phyloP scores from a whole-genome alignment of 176 grass and related monocot species.

The Ensete glaucum region DNA sequence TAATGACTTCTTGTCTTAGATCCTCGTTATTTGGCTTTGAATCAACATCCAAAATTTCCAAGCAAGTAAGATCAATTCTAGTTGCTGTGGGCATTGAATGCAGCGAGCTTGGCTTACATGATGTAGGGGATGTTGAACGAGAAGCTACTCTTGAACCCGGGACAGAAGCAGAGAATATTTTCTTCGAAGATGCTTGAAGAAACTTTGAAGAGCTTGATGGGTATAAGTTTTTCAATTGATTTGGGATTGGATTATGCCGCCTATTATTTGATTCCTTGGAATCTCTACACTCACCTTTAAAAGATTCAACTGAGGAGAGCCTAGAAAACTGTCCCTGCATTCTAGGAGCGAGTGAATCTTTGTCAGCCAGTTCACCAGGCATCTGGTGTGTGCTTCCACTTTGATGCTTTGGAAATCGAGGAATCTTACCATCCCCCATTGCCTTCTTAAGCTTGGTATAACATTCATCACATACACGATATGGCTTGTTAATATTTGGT shows the following conservation, averaged over 20 bases:
- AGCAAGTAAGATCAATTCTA: conserved; percentile 23
- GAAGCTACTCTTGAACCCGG: conserved; percentile 37
- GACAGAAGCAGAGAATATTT: conserved; percentile 43
- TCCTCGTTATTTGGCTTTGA: conserved; percentile 27
- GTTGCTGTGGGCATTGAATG: conserved; percentile 16
- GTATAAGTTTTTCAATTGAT: conserved; percentile 33
- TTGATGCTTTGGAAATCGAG: conserved; percentile 27
- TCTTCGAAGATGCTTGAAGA: conserved; percentile 36
- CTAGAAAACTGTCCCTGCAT: conserved; percentile 30
- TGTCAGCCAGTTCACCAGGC: conserved; percentile 32
- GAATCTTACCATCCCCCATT: conserved; percentile 1
- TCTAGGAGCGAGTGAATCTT: conserved; percentile 27
- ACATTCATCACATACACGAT: conserved; percentile 68
- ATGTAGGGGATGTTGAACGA: conserved; percentile 30
- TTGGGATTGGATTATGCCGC: conserved; percentile 22
- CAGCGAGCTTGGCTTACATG: conserved; percentile 32
- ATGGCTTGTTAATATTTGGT: conserved; percentile 44
- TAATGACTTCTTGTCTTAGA: conserved; percentile 46
- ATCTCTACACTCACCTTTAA: conserved; percentile 28
- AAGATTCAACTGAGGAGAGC: conserved; percentile 42
- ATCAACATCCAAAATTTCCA: conserved; percentile 22
- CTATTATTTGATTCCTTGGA: conserved; percentile 22
- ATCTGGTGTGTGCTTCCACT: conserved; percentile 26
- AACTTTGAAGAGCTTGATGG: conserved; percentile 32
- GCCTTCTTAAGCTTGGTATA: conserved; percentile 44